Evolutionary conservation across 140 eudicot genomes (phyloP), one percentile per base, ranked within the genome.

Genomic region (Oenanthe javanica): DNA sequence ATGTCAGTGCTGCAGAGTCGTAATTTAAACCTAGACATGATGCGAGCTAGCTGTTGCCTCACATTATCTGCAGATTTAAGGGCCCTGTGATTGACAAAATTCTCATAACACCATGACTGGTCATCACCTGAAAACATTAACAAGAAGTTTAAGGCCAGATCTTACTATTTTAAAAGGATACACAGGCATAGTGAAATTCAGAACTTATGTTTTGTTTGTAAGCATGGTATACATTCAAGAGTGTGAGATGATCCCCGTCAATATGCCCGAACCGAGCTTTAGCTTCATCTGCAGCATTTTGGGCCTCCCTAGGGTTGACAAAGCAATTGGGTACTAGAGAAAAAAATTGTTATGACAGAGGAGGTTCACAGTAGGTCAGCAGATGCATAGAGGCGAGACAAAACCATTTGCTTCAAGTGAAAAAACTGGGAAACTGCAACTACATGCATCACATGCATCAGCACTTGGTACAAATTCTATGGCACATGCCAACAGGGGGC

Each of bases 301-400:
- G 97, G 73, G 98, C 98, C 82, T 94, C 98, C 85, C 97, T 86
- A 80, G 98, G 98, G 96, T 96, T 92, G 84, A 92, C 87, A 89
- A 94, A 94, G 97, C 98, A 94, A 89, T 94, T 94, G 93, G 98
- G 97, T 94, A 92, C 97, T 94, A 94, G 81, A 92, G 91, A 92
- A 92, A 92, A 91, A 90, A 94, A 84, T 89, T 89, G 90, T 89
- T 88, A 91, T 89, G 90, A 91, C 96, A 94, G 96, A 91, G 85
- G 97, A 90, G 94, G 97, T 89, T 96, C 96, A 90, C 89, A 88
- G 90, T 86, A 84, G 93, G 92, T 83, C 93, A 93, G 98, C 97
- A 91, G 98, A 93, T 91, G 93, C 91, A 92, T 92, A 92, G 86
- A 92, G 96, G 93, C 86, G 89, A 85, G 86, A 86, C 80, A 83